These are phyloP conservation scores for Arabidopsis suecica DNA, from an alignment of 345 rosid species.

Conservation along the genomic window DNA sequence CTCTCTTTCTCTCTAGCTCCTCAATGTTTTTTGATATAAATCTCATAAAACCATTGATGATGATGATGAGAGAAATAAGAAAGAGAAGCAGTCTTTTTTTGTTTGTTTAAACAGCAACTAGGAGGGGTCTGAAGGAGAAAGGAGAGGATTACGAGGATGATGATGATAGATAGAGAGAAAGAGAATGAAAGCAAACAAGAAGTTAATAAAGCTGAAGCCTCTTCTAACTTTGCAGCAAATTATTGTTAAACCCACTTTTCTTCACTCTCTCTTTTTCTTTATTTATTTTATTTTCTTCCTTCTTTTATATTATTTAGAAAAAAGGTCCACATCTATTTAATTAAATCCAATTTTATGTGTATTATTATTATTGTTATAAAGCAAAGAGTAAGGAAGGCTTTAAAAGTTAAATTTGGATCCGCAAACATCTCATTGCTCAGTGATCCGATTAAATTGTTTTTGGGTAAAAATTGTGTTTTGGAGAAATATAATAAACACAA, in stretches of 20 bases:
- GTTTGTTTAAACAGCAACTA: conserved; percentile 31
- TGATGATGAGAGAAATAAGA: conserved; percentile 19
- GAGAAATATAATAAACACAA: conserved; percentile 39
- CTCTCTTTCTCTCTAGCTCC: conserved; percentile 28
- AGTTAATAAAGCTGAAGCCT: conserved; percentile 65
- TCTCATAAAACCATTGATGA: conserved; percentile 39
- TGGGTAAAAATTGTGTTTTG: neutral
- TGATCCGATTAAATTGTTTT: conserved; percentile 27
- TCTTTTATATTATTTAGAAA: neutral
- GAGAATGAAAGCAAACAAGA: conserved; percentile 51
- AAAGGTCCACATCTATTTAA: conserved; percentile 33
- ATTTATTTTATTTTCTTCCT: neutral
- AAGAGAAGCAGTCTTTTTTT: conserved; percentile 23
- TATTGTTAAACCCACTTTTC: conserved; percentile 63
- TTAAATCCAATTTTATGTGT: neutral
- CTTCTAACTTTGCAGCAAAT: conserved; percentile 86
- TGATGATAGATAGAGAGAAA: conserved; percentile 44
- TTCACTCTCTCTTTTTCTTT: conserved; percentile 39
- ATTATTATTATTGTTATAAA: conserved; percentile 14
- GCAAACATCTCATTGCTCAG: conserved; percentile 45
- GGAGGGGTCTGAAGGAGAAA: conserved; percentile 33
- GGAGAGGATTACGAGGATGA: conserved; percentile 72
- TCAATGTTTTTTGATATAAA: conserved; percentile 4
- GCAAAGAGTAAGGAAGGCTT: conserved; percentile 1
- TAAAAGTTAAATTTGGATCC: conserved; percentile 44